Evolutionary conservation across 345 rosid genomes (phyloP).

Genomic region (Syzygium aqueum): DNA sequence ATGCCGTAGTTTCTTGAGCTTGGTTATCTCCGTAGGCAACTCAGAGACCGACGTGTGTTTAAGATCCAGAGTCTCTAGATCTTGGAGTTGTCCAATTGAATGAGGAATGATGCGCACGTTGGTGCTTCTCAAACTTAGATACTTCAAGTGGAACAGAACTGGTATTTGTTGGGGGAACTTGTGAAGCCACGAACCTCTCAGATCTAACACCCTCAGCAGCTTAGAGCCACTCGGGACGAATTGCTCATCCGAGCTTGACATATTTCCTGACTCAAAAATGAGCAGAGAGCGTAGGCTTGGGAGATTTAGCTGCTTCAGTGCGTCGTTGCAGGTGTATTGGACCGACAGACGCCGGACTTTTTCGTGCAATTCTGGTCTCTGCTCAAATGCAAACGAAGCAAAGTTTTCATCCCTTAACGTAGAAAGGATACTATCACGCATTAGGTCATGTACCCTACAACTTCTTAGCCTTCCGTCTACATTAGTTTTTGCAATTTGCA

Average conservation of each 20-base stretch:
- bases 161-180: background rate
- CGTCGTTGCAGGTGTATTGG: background rate
- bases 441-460: background rate
- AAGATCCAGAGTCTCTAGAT: background rate
- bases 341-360: background rate
- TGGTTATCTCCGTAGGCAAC: background rate
- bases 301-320: background rate
- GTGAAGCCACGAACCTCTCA: background rate
- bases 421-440: background rate
- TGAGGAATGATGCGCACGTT: background rate
- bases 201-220: background rate
- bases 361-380: rapidly evolving
- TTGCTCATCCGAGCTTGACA: background rate
- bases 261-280: too few species aligned
- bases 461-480: rapidly evolving
- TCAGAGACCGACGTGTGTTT: background rate
- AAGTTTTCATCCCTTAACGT: background rate
- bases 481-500: background rate
- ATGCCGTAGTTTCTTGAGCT: too few species aligned
- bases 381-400: too few species aligned
- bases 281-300: background rate
- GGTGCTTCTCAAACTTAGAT: background rate
- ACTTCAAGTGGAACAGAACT: background rate
- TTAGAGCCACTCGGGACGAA: background rate
- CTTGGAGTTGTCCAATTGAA: background rate